A percentile compares a stretch with the other conserved stretches of the same genome.
Evolutionary conservation across 1,284 basidiomycete species (phyloP).

Genomic region (Ustilago crameri): DNA sequence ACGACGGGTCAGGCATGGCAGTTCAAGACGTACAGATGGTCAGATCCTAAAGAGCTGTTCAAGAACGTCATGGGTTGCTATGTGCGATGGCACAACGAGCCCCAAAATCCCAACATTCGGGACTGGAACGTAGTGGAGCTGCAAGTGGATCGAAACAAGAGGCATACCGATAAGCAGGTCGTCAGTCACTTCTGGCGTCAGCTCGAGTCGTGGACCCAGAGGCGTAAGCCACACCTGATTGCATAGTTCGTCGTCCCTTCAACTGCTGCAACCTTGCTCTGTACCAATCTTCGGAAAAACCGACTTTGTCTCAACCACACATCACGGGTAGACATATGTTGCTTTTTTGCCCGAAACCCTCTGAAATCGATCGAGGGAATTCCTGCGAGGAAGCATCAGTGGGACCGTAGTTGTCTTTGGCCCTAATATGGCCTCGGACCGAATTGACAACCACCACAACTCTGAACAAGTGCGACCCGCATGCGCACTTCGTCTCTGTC

Average conservation of each 20-base stretch:
- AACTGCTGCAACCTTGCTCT: background rate
- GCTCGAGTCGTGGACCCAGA: constrained; percentile 82
- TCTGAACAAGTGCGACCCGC: too few relatives aligned
- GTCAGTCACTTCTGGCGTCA: constrained; percentile 95
- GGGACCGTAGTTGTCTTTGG: too few relatives aligned
- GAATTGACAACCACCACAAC: too few relatives aligned
- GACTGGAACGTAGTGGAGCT: constrained; percentile 97
- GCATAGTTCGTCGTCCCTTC: constrained; percentile 1
- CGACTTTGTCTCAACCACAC: too few relatives aligned
- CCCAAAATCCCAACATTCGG: constrained; percentile 84
- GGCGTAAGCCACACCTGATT: constrained; percentile 55
- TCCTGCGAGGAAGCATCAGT: too few relatives aligned
- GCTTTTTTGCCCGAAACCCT: too few relatives aligned
- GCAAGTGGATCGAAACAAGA: constrained; percentile 71
- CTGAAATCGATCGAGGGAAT: too few relatives aligned
- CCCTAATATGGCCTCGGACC: too few relatives aligned
- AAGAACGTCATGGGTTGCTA: constrained; percentile 77
- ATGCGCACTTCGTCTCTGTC: background rate
- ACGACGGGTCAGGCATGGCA: constrained; percentile 98
- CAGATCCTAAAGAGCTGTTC: constrained; percentile 87
- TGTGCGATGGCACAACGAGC: constrained; percentile 90
- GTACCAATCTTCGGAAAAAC: too few relatives aligned
- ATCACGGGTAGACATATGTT: too few relatives aligned
- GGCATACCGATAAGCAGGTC: constrained; percentile 94
- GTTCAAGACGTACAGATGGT: constrained; percentile 95